Evolutionary conservation across 2,329 filamentous ascomycete species (phyloP).

Genomic region (Cordyceps militaris): DNA sequence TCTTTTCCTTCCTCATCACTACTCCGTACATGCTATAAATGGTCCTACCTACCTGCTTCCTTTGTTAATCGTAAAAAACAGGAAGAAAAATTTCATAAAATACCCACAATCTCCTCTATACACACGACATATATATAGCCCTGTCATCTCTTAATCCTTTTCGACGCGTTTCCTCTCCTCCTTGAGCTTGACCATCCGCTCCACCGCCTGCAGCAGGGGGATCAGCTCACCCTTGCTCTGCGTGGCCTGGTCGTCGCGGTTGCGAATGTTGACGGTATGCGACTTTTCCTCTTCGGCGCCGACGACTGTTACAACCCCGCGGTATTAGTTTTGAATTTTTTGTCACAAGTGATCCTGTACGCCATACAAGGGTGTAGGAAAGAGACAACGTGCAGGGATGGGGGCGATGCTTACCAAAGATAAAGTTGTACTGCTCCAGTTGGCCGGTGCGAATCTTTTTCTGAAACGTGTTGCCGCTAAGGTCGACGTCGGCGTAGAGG

Average conservation of each 20-base stretch:
- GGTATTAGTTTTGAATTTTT: too few relatives aligned
- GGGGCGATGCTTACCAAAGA: constrained; percentile 59
- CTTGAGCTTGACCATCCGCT: constrained; percentile 47
- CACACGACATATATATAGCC: neutral
- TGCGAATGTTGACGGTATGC: constrained; percentile 55
- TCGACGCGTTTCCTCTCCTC: constrained; percentile 36
- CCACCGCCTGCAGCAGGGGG: constrained; percentile 47
- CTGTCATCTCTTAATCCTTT: constrained; percentile 22
- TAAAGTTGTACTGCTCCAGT: constrained; percentile 76
- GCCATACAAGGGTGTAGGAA: neutral
- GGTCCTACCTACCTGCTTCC: neutral
- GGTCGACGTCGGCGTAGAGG: constrained; percentile 57
- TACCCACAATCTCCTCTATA: neutral
- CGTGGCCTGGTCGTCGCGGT: constrained; percentile 55
- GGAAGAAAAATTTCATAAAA: neutral
- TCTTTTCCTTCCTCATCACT: neutral
- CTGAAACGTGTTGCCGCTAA: constrained; percentile 69
- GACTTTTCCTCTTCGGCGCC: constrained; percentile 55
- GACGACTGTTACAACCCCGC: constrained; percentile 51
- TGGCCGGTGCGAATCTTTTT: constrained; percentile 86
- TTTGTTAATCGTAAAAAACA: neutral
- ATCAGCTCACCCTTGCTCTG: constrained; percentile 56
- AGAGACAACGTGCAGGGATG: too few relatives aligned
- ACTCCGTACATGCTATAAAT: constrained; percentile 3
- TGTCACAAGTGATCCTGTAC: neutral